Evolutionary conservation across 306 rosid genomes (phyloP).

Genomic region (Sechiopsis laciniata): DNA sequence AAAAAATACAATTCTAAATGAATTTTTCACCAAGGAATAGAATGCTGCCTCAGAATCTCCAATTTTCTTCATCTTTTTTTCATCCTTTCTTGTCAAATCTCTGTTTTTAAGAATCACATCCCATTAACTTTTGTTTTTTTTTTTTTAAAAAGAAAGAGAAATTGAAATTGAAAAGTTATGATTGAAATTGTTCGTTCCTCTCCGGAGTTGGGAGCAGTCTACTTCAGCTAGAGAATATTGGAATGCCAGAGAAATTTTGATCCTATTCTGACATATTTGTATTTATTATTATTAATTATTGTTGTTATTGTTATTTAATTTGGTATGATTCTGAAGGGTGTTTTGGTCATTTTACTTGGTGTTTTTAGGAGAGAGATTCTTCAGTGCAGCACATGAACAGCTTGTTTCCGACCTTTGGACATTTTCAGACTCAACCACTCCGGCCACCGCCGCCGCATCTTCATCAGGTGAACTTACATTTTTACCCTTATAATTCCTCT

Average conservation of each 20-base stretch:
- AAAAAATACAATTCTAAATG: background rate
- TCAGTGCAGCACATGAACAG: slow-evolving; percentile 58
- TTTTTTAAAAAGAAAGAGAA: background rate
- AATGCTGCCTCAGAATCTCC: slow-evolving; percentile 12
- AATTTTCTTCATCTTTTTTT: background rate
- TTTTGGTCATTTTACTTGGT: background rate
- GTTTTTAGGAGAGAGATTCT: slow-evolving; percentile 60
- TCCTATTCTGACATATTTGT: slow-evolving; percentile 5
- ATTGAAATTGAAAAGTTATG: background rate
- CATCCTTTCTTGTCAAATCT: background rate
- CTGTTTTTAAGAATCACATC: slow-evolving; percentile 6
- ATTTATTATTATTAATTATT: background rate
- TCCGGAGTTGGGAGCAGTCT: slow-evolving; percentile 5
- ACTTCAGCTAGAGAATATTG: slow-evolving; percentile 19
- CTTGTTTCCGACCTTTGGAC: slow-evolving; percentile 69
- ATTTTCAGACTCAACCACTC: slow-evolving; percentile 48
- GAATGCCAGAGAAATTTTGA: slow-evolving; percentile 8
- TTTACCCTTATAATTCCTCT: background rate
- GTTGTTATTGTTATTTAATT: background rate
- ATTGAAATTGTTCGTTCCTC: slow-evolving; percentile 16
- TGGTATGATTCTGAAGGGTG: slow-evolving; percentile 4
- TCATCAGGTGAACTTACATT: slow-evolving; percentile 47
- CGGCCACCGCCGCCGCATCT: slow-evolving; percentile 68
- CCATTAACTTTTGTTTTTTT: background rate
- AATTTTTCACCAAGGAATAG: slow-evolving; percentile 1